A percentile compares a stretch with the other conserved stretches of the same genome.
These are phyloP conservation scores for Debaryomyces coudertii DNA, from an alignment of 1,139 yeast species.

Conservation along the genomic window DNA sequence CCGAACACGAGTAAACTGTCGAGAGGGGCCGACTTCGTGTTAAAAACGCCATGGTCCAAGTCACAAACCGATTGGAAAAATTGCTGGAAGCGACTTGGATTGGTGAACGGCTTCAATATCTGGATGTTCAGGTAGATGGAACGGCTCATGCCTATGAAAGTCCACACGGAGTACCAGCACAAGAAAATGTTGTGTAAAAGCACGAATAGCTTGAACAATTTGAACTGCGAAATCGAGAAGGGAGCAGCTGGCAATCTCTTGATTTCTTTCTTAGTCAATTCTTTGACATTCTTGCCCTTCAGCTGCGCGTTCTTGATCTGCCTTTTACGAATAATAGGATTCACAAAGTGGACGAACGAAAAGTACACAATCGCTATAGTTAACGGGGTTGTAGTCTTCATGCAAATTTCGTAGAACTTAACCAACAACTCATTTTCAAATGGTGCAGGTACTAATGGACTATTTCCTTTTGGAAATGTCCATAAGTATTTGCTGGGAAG, in stretches of 20 bases:
- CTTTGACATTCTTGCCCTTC: slow-evolving; percentile 12
- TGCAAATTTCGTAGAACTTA: slow-evolving; percentile 31
- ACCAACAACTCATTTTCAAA: slow-evolving; percentile 33
- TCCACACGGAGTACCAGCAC: slow-evolving; percentile 72
- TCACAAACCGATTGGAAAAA: slow-evolving; percentile 68
- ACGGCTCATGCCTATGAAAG: slow-evolving; percentile 66
- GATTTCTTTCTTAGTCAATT: slow-evolving; percentile 25
- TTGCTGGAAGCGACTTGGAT: slow-evolving; percentile 19
- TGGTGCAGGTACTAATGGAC: slow-evolving; percentile 43
- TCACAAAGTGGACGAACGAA: slow-evolving; percentile 57
- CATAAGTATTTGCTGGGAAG: slow-evolving; percentile 40
- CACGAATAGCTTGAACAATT: slow-evolving; percentile 57
- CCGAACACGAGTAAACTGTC: slow-evolving; percentile 63
- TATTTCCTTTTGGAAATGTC: slow-evolving; percentile 34
- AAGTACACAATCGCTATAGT: slow-evolving; percentile 65
- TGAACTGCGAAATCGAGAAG: slow-evolving; percentile 47
- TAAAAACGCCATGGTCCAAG: slow-evolving; percentile 61
- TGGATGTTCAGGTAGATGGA: slow-evolving; percentile 48
- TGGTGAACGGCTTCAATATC: slow-evolving; percentile 23
- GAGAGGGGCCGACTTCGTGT: slow-evolving; percentile 25
- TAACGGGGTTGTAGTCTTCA: slow-evolving; percentile 53
- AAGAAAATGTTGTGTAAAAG: slow-evolving; percentile 63
- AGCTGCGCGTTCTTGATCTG: slow-evolving; percentile 32
- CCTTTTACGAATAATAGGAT: slow-evolving; percentile 43
- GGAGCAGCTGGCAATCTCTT: slow-evolving; percentile 61